phyloP scores from a whole-genome alignment of 1,284 basidiomycete genomes.

The Heterobasidion irregulare region DNA sequence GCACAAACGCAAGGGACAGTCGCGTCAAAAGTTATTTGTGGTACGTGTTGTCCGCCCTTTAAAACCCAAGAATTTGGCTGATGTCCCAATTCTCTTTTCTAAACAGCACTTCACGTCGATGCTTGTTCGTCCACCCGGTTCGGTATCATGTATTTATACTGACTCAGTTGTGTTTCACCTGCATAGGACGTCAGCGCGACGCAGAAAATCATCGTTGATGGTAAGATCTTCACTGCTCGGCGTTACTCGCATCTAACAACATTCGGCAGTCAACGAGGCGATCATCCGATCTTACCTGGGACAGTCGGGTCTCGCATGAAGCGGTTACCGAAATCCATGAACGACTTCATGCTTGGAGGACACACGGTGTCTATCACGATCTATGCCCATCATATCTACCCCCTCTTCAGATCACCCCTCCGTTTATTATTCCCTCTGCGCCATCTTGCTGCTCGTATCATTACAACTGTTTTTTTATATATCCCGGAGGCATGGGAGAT shows the following conservation, averaged over 20 bases:
- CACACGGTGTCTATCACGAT: background rate
- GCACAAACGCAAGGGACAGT: constrained; percentile 56
- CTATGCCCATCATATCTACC: background rate
- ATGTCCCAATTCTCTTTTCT: background rate
- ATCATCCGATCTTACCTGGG: constrained; percentile 54
- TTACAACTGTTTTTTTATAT: background rate
- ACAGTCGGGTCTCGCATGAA: constrained; percentile 22
- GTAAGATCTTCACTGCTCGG: constrained; percentile 27
- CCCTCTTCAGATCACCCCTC: background rate
- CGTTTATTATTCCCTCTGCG: background rate
- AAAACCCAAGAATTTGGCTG: background rate
- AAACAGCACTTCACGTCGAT: constrained; percentile 68
- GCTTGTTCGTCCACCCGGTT: constrained; percentile 39
- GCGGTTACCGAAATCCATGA: background rate
- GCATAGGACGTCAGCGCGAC: constrained; percentile 67
- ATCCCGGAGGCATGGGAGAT: background rate
- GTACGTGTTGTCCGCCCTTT: constrained; percentile 32
- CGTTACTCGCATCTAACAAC: background rate
- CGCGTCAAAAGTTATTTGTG: constrained; percentile 50
- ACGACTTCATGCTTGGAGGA: background rate
- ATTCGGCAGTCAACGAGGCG: constrained; percentile 45
- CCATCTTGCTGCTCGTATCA: background rate
- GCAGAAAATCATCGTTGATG: constrained; percentile 65
- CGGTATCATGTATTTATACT: background rate
- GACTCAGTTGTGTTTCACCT: constrained; percentile 1